These are phyloP conservation scores for Priceomyces fermenticarens DNA, from an alignment of 805 yeast species.

Conservation along the genomic window DNA sequence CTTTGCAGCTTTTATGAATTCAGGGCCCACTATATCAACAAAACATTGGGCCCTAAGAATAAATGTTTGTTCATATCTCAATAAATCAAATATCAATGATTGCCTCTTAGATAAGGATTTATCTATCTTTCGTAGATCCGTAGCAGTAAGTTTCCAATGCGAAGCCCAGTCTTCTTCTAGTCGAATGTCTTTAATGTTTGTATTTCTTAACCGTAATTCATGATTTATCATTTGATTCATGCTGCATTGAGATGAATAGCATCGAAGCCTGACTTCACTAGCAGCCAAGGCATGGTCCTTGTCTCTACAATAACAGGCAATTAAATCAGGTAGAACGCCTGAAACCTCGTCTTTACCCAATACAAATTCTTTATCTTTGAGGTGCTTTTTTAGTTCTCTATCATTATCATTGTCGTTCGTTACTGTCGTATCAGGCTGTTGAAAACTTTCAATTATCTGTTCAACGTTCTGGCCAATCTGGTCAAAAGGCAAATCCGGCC, in stretches of 20 bases:
- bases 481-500: slow-evolving; percentile 48
- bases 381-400: background rate
- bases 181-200: slow-evolving; percentile 23
- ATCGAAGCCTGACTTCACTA: slow-evolving; percentile 17
- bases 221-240: slow-evolving; percentile 30
- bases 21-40: slow-evolving; percentile 45
- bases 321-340: slow-evolving; percentile 45
- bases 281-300: slow-evolving; percentile 14
- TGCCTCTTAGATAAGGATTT: slow-evolving; percentile 60
- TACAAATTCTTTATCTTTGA: slow-evolving; percentile 7
- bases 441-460: slow-evolving; percentile 42
- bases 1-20: slow-evolving; percentile 30
- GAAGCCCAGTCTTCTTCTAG: slow-evolving; percentile 58
- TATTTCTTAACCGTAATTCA: slow-evolving; percentile 20
- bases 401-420: background rate
- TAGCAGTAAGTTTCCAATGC: slow-evolving; percentile 60
- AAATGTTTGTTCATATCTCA: slow-evolving; percentile 67
- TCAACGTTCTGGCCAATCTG: slow-evolving; percentile 51
- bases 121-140: slow-evolving; percentile 50
- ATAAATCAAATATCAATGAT: slow-evolving; percentile 71
- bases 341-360: slow-evolving; percentile 18
- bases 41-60: slow-evolving; percentile 66
- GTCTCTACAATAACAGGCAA: slow-evolving; percentile 44
- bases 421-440: slow-evolving; percentile 38
- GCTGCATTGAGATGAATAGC: slow-evolving; percentile 37